These are phyloP conservation scores for Tulasnella sp. DNA, from an alignment of 768 basidiomycete genomes.

Conservation along the genomic window DNA sequence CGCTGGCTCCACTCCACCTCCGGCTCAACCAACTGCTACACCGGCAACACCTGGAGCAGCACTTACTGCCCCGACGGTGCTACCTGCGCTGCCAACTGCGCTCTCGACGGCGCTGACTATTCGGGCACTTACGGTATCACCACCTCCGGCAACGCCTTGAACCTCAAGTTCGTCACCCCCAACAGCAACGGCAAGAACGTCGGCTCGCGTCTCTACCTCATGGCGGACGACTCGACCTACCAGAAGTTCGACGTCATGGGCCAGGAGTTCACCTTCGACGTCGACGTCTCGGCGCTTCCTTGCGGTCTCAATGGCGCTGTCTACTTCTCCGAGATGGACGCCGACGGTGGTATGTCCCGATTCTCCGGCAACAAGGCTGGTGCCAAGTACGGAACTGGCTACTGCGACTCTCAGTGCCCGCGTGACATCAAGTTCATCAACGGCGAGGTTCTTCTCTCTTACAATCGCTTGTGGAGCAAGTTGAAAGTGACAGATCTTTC, in stretches of 20 bases:
- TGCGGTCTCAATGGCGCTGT: conserved; percentile 52
- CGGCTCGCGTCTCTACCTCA: conserved; percentile 32
- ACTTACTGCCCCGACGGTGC: not conserved
- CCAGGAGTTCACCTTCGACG: conserved; percentile 49
- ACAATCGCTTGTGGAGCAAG: conserved; percentile 30
- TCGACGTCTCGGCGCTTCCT: conserved; percentile 44
- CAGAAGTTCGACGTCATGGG: conserved; percentile 40
- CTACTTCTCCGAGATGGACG: conserved; percentile 50
- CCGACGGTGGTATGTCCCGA: conserved; percentile 40
- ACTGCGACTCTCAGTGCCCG: conserved; percentile 53
- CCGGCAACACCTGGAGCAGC: conserved; percentile 6
- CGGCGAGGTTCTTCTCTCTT: conserved; percentile 33
- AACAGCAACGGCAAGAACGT: conserved; percentile 29
- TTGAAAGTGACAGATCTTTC: conserved; percentile 29
- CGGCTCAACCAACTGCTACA: conserved; percentile 9
- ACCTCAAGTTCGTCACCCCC: conserved; percentile 24
- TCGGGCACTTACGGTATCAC: conserved; percentile 42
- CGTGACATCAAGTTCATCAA: conserved; percentile 49
- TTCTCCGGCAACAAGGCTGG: conserved; percentile 43
- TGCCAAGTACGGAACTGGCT: conserved; percentile 50
- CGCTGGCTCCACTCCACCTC: conserved; percentile 6
- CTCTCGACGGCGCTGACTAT: conserved; percentile 30
- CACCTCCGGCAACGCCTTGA: conserved; percentile 25
- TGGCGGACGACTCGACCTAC: conserved; percentile 38
- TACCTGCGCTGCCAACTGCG: conserved; percentile 9